phyloP scores from a whole-genome alignment of 1,284 basidiomycete genomes.

The Trichosporon sp. region DNA sequence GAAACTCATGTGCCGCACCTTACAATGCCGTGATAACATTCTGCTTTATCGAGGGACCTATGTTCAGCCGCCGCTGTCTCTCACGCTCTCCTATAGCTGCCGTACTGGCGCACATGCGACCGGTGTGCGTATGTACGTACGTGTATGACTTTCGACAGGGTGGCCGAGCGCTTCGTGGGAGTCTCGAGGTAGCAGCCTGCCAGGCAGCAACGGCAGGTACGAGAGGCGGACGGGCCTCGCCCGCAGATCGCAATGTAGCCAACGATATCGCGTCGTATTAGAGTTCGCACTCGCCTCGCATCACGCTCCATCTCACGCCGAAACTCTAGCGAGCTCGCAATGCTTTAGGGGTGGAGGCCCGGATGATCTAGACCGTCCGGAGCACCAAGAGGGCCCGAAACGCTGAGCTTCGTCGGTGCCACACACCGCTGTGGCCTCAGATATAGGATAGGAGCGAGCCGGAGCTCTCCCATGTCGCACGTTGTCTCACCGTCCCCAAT shows the following conservation, averaged over 20 bases:
- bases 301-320: not conserved
- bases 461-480: not conserved
- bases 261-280: not conserved
- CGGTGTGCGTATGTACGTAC: not conserved
- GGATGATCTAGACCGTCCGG: not conserved
- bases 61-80: not conserved
- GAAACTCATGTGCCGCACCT: not conserved
- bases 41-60: not conserved
- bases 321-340: not conserved
- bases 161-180: not conserved
- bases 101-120: not conserved
- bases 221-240: not conserved
- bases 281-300: not conserved
- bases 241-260: not conserved
- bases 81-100: not conserved
- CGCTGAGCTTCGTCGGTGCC: not conserved
- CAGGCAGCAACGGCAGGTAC: not conserved
- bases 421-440: too few species aligned
- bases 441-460: not conserved
- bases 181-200: not conserved
- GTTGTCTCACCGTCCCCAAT: not conserved
- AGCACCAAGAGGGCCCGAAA: not conserved
- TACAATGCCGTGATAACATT: constrained; percentile 1
- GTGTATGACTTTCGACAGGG: not conserved
- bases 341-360: not conserved